These are phyloP conservation scores for Aspergillus uvarum DNA, from an alignment of 2,329 filamentous ascomycete species.

Conservation along the genomic window DNA sequence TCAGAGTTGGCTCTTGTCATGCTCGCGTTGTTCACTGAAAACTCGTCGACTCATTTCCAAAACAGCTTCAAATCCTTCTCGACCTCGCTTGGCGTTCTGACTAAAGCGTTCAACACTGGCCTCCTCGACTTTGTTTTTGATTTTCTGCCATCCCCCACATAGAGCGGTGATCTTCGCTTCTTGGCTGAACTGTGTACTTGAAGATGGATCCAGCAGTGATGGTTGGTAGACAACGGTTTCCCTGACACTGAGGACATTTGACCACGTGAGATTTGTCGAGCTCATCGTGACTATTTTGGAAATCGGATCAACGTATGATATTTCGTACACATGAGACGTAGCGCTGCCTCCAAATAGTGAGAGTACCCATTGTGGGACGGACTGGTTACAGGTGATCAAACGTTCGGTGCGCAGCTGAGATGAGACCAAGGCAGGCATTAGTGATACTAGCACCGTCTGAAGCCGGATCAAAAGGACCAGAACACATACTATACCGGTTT, in stretches of 20 bases:
- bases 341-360: slow-evolving; percentile 76
- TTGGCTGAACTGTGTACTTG: slow-evolving; percentile 78
- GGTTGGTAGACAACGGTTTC: slow-evolving; percentile 90
- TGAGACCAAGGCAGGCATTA: slow-evolving; percentile 14
- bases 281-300: slow-evolving; percentile 93
- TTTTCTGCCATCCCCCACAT: slow-evolving; percentile 94
- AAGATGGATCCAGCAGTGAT: slow-evolving; percentile 47
- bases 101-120: slow-evolving; percentile 82
- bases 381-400: slow-evolving; percentile 53
- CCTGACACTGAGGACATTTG: slow-evolving; percentile 84
- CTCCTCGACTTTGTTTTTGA: slow-evolving; percentile 95
- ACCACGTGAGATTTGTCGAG: slow-evolving; percentile 90
- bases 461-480: not conserved
- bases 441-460: not conserved
- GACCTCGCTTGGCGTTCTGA: slow-evolving; percentile 86
- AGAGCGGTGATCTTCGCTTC: slow-evolving; percentile 90
- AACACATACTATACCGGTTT: slow-evolving; percentile 64
- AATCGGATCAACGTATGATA: slow-evolving; percentile 85
- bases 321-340: slow-evolving; percentile 88
- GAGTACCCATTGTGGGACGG: slow-evolving; percentile 59
- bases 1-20: slow-evolving; percentile 45
- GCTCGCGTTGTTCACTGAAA: slow-evolving; percentile 83
- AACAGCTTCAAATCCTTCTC: slow-evolving; percentile 93
- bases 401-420: slow-evolving; percentile 68
- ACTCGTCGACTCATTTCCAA: slow-evolving; percentile 89